phyloP scores from a whole-genome alignment of 106 monocot genomes.

The Allium sativum region DNA sequence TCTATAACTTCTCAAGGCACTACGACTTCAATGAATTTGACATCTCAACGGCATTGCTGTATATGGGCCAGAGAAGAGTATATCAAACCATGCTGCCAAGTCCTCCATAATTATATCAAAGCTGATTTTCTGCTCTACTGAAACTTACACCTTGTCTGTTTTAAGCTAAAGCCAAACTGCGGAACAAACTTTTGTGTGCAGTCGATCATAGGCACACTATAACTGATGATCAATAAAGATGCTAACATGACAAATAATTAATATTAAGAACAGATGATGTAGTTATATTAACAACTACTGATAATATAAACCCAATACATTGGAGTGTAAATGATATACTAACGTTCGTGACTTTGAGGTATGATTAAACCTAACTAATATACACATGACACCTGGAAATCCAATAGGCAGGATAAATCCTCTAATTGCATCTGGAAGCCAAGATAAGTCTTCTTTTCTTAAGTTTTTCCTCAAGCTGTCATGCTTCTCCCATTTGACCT shows the following conservation, averaged over 20 bases:
- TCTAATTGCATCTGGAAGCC: constrained; percentile 17
- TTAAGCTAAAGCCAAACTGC: too few relatives aligned
- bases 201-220: too few relatives aligned
- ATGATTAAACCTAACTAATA: background rate
- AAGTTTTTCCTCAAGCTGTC: constrained; percentile 8
- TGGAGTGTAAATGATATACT: background rate
- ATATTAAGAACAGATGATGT: background rate
- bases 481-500: constrained; percentile 9
- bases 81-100: too few relatives aligned
- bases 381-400: constrained; percentile 32
- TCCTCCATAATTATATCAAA: too few relatives aligned
- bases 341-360: background rate
- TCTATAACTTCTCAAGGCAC: too few relatives aligned
- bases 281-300: background rate
- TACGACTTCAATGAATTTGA: too few relatives aligned
- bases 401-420: constrained; percentile 48
- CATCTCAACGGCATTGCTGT: too few relatives aligned
- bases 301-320: background rate
- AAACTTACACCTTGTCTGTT: too few relatives aligned
- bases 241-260: background rate
- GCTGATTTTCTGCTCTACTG: too few relatives aligned
- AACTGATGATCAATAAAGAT: too few relatives aligned
- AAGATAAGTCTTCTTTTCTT: constrained; percentile 14
- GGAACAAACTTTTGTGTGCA: too few relatives aligned
- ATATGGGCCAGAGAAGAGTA: too few relatives aligned